These are phyloP conservation scores for Talaromyces pinophilus DNA, from an alignment of 2,329 filamentous ascomycete species.

Conservation along the genomic window DNA sequence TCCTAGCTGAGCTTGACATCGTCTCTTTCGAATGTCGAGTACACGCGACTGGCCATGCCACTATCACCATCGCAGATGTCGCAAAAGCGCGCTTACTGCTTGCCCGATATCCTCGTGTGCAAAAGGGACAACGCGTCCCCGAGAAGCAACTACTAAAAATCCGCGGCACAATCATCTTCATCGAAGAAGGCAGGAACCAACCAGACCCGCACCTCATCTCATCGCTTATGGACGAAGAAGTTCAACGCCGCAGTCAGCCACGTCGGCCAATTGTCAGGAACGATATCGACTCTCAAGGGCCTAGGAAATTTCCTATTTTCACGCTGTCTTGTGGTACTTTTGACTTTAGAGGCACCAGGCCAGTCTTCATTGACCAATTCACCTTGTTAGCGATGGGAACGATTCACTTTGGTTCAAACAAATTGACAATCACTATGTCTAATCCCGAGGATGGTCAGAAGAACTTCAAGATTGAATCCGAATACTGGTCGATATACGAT, in stretches of 20 bases:
- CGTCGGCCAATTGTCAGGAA: constrained; percentile 15
- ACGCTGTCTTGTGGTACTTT: constrained; percentile 53
- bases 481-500: constrained; percentile 27
- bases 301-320: constrained; percentile 26
- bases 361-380: constrained; percentile 46
- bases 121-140: constrained; percentile 18
- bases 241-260: constrained; percentile 21
- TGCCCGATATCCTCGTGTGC: constrained; percentile 25
- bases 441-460: constrained; percentile 44
- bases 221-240: constrained; percentile 27
- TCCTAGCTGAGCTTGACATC: constrained; percentile 27
- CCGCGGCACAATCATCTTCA: constrained; percentile 25
- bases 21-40: constrained; percentile 29
- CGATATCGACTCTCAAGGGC: constrained; percentile 11
- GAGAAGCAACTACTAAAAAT: constrained; percentile 25
- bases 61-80: constrained; percentile 28
- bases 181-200: constrained; percentile 25
- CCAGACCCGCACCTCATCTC: constrained; percentile 27
- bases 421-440: constrained; percentile 45
- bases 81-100: constrained; percentile 26
- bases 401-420: constrained; percentile 48
- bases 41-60: constrained; percentile 26
- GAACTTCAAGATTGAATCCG: constrained; percentile 34
- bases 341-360: constrained; percentile 39
- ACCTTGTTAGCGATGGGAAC: constrained; percentile 25